These are phyloP conservation scores for Colletotrichum lini DNA, from an alignment of 2,329 filamentous ascomycete species.

Conservation along the genomic window DNA sequence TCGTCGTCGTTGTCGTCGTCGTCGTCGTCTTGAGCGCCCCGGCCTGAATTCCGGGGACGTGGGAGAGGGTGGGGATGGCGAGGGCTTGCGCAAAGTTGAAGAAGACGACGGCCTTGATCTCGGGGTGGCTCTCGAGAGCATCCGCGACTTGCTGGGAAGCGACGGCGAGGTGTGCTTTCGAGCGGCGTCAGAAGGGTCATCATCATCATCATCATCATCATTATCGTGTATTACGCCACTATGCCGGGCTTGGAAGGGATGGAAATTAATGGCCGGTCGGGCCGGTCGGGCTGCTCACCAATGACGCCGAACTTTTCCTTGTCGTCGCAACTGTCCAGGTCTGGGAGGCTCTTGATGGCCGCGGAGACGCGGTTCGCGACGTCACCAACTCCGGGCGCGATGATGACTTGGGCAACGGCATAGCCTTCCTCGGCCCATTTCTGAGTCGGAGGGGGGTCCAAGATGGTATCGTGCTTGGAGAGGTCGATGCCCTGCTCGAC, in stretches of 20 bases:
- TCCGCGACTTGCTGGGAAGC: conserved; percentile 2
- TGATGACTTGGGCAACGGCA: conserved; percentile 68
- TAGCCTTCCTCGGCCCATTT: conserved; percentile 84
- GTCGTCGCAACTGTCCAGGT: conserved; percentile 46
- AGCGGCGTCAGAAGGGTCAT: not conserved
- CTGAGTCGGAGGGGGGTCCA: conserved; percentile 64
- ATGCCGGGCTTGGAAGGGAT: not conserved
- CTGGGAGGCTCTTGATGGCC: conserved; percentile 14
- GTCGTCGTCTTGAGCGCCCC: not conserved
- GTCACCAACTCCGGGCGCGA: not conserved
- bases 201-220: too few species aligned
- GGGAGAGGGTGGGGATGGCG: conserved; percentile 27
- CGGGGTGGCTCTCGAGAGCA: not conserved
- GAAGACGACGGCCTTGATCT: conserved; percentile 38
- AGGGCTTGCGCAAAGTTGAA: conserved; percentile 31
- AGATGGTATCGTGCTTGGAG: conserved; percentile 40
- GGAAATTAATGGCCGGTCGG: too few species aligned
- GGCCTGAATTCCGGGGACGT: conserved; percentile 10
- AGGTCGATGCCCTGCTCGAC: conserved; percentile 28
- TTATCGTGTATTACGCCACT: too few species aligned
- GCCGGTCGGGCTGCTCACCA: conserved; percentile 5
- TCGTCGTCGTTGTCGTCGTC: not conserved
- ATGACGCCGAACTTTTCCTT: conserved; percentile 47
- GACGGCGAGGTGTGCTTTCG: conserved; percentile 3
- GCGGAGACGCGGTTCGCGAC: conserved; percentile 4